A percentile compares a stretch with the other conserved stretches of the same genome.
phyloP scores from a whole-genome alignment of 2,329 filamentous ascomycete genomes.

The Colletotrichum sp. region DNA sequence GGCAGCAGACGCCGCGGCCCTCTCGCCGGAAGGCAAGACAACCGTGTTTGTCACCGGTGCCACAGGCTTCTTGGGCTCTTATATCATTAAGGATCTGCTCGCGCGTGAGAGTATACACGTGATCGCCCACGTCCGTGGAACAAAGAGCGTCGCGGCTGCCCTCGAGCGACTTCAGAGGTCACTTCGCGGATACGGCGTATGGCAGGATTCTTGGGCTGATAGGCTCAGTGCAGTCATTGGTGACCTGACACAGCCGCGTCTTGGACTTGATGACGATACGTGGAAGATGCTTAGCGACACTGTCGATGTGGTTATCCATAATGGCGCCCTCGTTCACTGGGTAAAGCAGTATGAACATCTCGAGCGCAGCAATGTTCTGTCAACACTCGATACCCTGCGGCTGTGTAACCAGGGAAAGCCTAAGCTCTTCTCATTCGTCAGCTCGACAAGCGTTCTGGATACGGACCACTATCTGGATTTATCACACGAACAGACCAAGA shows the following conservation, averaged over 20 bases:
- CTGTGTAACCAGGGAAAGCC: conserved; percentile 79
- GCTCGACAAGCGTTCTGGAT: conserved; percentile 82
- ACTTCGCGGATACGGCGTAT: conserved; percentile 68
- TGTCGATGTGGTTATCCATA: conserved; percentile 80
- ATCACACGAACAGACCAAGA: conserved; percentile 50
- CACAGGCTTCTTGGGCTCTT: conserved; percentile 87
- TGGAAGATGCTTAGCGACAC: conserved; percentile 70
- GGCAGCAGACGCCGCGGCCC: background rate
- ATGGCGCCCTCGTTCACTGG: conserved; percentile 84
- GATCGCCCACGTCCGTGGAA: conserved; percentile 6
- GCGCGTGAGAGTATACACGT: conserved; percentile 46
- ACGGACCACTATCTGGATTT: conserved; percentile 79
- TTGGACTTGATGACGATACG: conserved; percentile 69
- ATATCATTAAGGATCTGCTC: conserved; percentile 77
- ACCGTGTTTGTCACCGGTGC: conserved; percentile 81
- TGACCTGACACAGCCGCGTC: conserved; percentile 72
- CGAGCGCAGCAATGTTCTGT: conserved; percentile 77
- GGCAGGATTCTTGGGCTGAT: conserved; percentile 70
- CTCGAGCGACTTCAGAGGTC: background rate
- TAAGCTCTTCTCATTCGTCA: conserved; percentile 83
- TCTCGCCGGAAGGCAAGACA: conserved; percentile 42
- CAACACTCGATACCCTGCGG: conserved; percentile 75
- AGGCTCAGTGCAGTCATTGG: conserved; percentile 74
- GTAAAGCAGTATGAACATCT: conserved; percentile 77
- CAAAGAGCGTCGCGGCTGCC: background rate